Conservation (phyloP, 768 basidiomycete genomes). For the Crassisporium funariophilum region DNA sequence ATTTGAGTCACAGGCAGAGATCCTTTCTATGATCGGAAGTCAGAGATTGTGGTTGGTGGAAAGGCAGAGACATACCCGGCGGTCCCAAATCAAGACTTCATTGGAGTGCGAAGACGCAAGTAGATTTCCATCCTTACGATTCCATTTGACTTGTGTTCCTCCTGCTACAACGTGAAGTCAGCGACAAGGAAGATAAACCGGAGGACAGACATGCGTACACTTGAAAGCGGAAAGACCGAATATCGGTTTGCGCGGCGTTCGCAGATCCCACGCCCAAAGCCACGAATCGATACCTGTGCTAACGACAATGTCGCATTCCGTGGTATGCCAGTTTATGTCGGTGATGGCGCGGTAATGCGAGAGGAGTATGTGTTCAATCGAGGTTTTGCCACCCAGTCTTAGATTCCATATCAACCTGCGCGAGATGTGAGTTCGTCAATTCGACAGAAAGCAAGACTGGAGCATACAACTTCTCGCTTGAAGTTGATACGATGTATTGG, state of each 20-base stretch:
- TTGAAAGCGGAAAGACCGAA: constrained; percentile 64
- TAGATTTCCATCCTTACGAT: constrained; percentile 80
- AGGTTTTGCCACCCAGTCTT: constrained; percentile 67
- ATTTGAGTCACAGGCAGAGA: constrained; percentile 78
- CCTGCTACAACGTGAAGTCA: constrained; percentile 47
- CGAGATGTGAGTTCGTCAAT: background rate
- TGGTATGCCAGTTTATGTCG: constrained; percentile 96
- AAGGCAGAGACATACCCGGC: constrained; percentile 58
- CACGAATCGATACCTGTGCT: constrained; percentile 94
- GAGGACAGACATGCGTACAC: constrained; percentile 23
- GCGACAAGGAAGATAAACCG: background rate
- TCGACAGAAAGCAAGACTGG: background rate
- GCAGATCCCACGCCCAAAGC: constrained; percentile 93
- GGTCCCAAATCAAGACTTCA: constrained; percentile 92
- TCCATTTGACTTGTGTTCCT: constrained; percentile 98
- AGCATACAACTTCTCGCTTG: constrained; percentile 84
- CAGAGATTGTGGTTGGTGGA: background rate
- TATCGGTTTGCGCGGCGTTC: constrained; percentile 67
- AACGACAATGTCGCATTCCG: constrained; percentile 80
- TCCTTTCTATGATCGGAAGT: constrained; percentile 74
- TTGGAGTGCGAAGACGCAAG: constrained; percentile 90
- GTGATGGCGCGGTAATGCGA: constrained; percentile 96
- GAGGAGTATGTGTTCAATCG: constrained; percentile 82
- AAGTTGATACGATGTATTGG: constrained; percentile 86
- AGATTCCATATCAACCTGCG: constrained; percentile 92